Base-by-base conservation (phyloP, 345 rosid species). In the Aquilaria malaccensis region DNA sequence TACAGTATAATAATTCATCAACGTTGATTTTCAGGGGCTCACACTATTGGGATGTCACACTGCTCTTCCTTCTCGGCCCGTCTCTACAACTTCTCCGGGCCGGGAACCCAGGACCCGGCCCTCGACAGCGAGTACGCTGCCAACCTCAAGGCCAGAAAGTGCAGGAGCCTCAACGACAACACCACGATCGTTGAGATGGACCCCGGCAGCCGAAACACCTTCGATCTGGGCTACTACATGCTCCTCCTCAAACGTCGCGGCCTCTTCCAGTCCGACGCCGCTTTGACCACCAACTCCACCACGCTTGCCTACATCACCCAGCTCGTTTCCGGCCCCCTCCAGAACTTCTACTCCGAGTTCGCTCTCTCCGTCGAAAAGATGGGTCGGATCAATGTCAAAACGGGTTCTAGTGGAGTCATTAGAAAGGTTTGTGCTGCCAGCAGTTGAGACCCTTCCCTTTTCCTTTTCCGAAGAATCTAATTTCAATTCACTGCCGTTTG, bases 281-380 rank as follows among this genome's bases (percentile, higher is more conserved):
- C 95, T 2, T 64, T 89, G 50, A 83, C 87, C 3, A 82, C 81
- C 7, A 77, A 74, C 74, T 68, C 86, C 4, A 67, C 69, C 1
- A 77, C 95, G 6, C 56, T 82, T 61, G 66, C 79, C 59, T 54
- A 49, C 61, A 56, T 89, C 54, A 76, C 75, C 32, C 77, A 81
- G 49, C 68, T 89, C 11, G 77, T 82, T 11, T 55, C 71, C 5
- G 95, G 91, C 30, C 68, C 98, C 2, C 56, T 63, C 5, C 9
- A 71, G 2, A 77, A 70, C 54, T 87, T 87, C 74, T 87, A 49
- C 15, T 69, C 73, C 31, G 85, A 85, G 45, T 92, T 92, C 32
- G 91, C 83, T 3, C 50, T 46, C 30, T 79, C 97, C 4, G 77
- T 92, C 93, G 96, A 85, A 82, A 89, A 84, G 74, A 75, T 89